These are phyloP conservation scores for Chenopodium formosanum DNA, from an alignment of 148 eudicot species.

Conservation along the genomic window DNA sequence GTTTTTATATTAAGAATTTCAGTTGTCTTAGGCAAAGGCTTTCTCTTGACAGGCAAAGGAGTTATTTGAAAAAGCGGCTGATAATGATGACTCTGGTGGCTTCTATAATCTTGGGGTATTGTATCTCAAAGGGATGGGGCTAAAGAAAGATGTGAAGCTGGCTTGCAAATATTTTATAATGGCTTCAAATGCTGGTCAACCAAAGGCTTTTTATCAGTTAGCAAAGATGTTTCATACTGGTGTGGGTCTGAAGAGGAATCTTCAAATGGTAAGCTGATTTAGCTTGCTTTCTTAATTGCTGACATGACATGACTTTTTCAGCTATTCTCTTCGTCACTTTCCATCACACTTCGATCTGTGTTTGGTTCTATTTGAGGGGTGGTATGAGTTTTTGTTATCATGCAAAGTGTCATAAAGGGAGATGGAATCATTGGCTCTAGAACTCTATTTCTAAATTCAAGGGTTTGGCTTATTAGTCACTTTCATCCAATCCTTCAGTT, in stretches of 20 bases:
- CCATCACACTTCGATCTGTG: neutral
- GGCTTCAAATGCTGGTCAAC: constrained; percentile 83
- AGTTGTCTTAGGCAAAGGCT: neutral
- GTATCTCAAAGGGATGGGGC: constrained; percentile 90
- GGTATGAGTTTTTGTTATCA: neutral
- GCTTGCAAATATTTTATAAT: constrained; percentile 62
- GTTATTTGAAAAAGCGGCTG: constrained; percentile 86
- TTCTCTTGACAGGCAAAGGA: constrained; percentile 71
- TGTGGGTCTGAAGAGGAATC: constrained; percentile 77
- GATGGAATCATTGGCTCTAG: neutral
- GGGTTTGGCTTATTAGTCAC: neutral
- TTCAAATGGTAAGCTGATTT: constrained; percentile 58
- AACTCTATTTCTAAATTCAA: neutral
- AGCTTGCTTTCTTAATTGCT: neutral
- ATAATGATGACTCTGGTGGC: constrained; percentile 80
- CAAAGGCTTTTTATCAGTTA: constrained; percentile 92
- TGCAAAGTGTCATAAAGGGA: neutral
- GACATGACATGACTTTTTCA: neutral
- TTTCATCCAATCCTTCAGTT: neutral
- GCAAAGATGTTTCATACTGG: constrained; percentile 98
- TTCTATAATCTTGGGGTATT: constrained; percentile 88
- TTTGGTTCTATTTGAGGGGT: neutral
- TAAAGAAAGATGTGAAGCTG: constrained; percentile 72
- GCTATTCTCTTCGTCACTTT: neutral
- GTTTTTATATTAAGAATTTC: neutral